Base-by-base conservation (phyloP, 2,329 filamentous ascomycete species). In the Fusarium hostae region DNA sequence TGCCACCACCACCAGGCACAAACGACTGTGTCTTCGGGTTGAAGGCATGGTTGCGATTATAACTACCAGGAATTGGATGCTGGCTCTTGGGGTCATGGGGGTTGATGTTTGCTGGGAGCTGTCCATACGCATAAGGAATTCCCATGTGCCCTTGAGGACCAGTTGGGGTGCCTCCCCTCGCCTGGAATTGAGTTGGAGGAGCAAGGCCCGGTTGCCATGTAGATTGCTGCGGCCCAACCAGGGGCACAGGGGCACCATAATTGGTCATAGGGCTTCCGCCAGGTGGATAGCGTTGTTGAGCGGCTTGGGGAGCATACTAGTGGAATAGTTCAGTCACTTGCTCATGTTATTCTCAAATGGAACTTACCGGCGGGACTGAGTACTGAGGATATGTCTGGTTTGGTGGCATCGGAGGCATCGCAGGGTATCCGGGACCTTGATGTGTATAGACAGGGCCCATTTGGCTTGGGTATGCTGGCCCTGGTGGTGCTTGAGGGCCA, bases 21-120 rank as follows among this genome's bases (percentile, higher is more conserved):
- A 98, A 98, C 0, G 95, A 93, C 78, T 97, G 93, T 20, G 93
- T 98, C 82, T 97, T 95, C 2, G 95, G 95, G 78, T 98, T 98
- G 84, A 98, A 98, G 16, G 92, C 90, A 75, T 94, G 93, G 56
- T 82, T 82, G 63, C 94, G 88, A 78, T 92, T 94, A 73, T 89
- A 97, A 81, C 92, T 96, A 39, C 94, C 94, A 18, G 94, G 93
- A 62, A 97, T 90, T 9, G 94, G 93, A 79, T 97, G 94, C 78
- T 94, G 92, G 63, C 88, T 89, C 80, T 92, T 91, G 12, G 90
- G 89, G 75, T 92, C 92, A 68, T 92, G 87, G 30, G 93, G 90
- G 52, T 91, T 90, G 56, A 87, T 85, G 69, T 92, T 89, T 22
- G 86, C 88, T 7, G 93, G 92, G 50, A 95, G 86, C 77, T 97